Conservation (phyloP, 1,284 basidiomycete species). For the Cutaneotrichosporon sp. region DNA sequence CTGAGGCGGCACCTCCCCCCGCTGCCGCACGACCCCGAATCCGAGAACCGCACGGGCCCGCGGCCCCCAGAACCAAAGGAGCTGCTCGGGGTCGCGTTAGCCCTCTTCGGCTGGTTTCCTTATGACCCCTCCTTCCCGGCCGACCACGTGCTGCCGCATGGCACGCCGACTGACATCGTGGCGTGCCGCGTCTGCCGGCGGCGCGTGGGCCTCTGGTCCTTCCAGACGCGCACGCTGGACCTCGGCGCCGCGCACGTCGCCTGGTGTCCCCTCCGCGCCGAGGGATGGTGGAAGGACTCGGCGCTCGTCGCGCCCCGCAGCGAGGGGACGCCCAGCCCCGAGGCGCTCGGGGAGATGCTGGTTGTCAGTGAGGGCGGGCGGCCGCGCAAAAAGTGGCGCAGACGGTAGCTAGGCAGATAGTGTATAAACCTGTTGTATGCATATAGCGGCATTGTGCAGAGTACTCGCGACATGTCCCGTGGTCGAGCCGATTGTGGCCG, state of each 20-base stretch:
- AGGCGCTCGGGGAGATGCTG: neutral
- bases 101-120: conserved; percentile 48
- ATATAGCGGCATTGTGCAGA: conserved; percentile 11
- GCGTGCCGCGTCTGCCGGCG: conserved; percentile 40
- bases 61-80: neutral
- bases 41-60: neutral
- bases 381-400: conserved; percentile 16
- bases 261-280: conserved; percentile 44
- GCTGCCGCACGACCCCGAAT: neutral
- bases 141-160: conserved; percentile 10
- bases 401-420: neutral
- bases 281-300: neutral
- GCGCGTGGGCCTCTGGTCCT: conserved; percentile 43
- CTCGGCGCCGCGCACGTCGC: conserved; percentile 33
- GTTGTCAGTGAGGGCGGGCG: conserved; percentile 5
- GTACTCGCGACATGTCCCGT: too few relatives aligned
- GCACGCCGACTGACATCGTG: conserved; percentile 36
- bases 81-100: conserved; percentile 24
- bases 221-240: conserved; percentile 30
- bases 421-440: conserved; percentile 22
- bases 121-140: conserved; percentile 32
- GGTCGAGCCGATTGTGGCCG: neutral
- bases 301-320: conserved; percentile 1
- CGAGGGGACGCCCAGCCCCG: neutral
- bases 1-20: neutral